Evolutionary conservation across 805 yeast genomes (phyloP), one percentile per base, ranked within the genome.

Genomic region (Candida pseudofarinosa): DNA sequence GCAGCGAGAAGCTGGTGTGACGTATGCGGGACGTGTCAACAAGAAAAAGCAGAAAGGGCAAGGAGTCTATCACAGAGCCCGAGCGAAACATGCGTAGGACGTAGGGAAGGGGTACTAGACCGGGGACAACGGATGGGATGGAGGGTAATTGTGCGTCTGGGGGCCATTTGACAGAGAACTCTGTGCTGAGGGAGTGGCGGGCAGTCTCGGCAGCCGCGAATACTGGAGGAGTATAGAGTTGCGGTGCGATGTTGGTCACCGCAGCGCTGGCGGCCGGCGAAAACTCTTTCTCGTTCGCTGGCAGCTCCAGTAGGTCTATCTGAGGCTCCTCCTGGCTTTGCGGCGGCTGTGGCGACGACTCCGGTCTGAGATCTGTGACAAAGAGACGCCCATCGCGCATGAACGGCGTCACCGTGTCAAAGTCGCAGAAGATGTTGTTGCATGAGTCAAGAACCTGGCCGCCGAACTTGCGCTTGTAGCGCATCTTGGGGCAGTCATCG

Each of bases 401-500:
- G 15, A 55, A 41, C 1, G 53, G 53, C 33, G 54, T 50, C n/a
- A 68, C 59, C 26, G 48, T 46, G 3, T 61, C 55, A 10, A 77
- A 48, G 8, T 71, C 67, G 17, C 71, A 64, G 51, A 66, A 82
- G 19, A 63, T 58, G 38, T 70, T 67, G 39, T 70, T 74, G 43
- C 73, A 63, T 13, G 80, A 60, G 54, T 85, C 89, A 37, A 84
- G 58, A 3, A 85, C 53, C 49, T 84, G 85, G 3, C 90, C 93
- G 0, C 91, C 91, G 60, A 84, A 88, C 46, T 79, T 77, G 19
- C 74, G 79, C 62, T 89, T 89, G 56, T 90, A 90, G 37, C 67
- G 71, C 96, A 89, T 88, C 60, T 89, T 89, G 0, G 67, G 71
- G 58, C 96, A 87, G 50, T 84, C 89, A 3, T 81, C 81, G 36